Conservation (phyloP, 345 rosid genomes). For the Hevea brasiliensis region DNA sequence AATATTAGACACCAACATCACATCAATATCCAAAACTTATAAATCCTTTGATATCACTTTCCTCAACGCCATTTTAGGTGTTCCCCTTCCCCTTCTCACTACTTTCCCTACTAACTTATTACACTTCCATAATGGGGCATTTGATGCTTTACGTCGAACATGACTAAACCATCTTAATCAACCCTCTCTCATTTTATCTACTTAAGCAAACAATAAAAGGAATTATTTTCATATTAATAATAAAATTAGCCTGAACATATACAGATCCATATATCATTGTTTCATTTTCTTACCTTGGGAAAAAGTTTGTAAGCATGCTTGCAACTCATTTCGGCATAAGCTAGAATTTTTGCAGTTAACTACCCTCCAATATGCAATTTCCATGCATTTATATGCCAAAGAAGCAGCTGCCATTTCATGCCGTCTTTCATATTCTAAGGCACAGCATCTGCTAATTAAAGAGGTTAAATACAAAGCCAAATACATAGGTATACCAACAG, state of each 20-base stretch:
- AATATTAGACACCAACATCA: no score
- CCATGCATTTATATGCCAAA: conserved; percentile 84
- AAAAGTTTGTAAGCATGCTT: conserved; percentile 43
- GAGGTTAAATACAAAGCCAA: conserved; percentile 21
- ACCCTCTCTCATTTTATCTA: no score
- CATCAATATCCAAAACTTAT: no score
- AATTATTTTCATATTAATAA: not conserved
- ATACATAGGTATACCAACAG: not conserved
- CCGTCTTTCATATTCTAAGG: conserved; percentile 58
- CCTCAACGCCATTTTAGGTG: no score
- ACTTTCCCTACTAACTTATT: no score
- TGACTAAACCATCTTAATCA: no score
- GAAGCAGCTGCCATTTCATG: conserved; percentile 74
- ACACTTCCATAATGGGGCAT: no score
- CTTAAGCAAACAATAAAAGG: not conserved
- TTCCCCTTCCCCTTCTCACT: no score
- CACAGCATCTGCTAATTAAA: conserved; percentile 56
- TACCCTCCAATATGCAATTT: conserved; percentile 70
- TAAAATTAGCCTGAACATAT: not conserved
- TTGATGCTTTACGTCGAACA: no score
- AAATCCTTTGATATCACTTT: no score
- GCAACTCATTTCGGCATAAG: conserved; percentile 52
- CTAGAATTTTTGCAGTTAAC: conserved; percentile 48
- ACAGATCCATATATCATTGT: not conserved
- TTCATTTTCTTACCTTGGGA: conserved; percentile 53